Base-by-base conservation (phyloP, 169 alveolate species). In the Eimeria maxima region DNA sequence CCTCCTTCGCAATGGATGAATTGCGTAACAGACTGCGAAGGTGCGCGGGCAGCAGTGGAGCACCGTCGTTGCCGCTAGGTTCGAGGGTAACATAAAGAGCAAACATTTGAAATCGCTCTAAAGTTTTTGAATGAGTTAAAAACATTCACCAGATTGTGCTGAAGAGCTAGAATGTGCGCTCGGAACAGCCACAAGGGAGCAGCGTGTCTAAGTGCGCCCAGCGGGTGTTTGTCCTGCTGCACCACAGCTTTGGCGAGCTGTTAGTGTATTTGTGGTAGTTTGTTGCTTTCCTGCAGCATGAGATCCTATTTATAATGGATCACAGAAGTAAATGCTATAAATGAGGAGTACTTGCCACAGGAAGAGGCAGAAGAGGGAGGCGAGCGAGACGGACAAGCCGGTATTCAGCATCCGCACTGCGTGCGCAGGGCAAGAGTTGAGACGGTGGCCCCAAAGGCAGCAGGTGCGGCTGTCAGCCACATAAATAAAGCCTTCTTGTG, bases 401-500 rank as follows among this genome's bases (percentile, higher is more conserved):
- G 63, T 45, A 29, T 7, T 76, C 44, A 10, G 63, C 42, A 20
- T 42, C 87, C 87, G 87, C 87, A 76, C 87, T 76, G 87, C 87
- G 38, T 76, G 55, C 65, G 63, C 13, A 45, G 87, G 60, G 45
- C 50, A 20, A 16, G 87, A 5, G 63, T 44, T 44, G 87, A 76
- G 63, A 76, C 87, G 33, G 60, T 42, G 38, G 87, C 87, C 16
- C 18, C 2, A 8, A 10, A 4, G 38, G 38, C 63, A 6, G 84
- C 38, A 6, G 55, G 45, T 42, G 87, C 87, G 22, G 0, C 22
- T 76, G 42, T 42, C 74, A 29, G 22, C 10, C 80, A 69, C 33
- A 8, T n/a, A 76, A 20, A 76, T 24, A 44, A 42, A 42, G 7
- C 0, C 22, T 44, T 4, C 42, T 42, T 38, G 53, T 3, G 14